Conservation (phyloP, 306 rosid species). For the Boehmeria nivea region DNA sequence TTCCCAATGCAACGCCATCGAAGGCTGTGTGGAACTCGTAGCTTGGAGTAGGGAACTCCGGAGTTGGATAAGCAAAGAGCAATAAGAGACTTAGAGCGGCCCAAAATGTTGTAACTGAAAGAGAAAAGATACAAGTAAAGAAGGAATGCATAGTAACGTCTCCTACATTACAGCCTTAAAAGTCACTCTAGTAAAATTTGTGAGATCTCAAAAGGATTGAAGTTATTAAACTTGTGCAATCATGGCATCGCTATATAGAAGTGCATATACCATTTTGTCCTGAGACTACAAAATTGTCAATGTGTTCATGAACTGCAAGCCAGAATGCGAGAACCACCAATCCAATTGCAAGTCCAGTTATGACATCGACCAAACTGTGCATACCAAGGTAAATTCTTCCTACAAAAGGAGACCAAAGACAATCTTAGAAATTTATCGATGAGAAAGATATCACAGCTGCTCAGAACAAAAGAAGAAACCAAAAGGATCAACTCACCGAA, state of each 20-base stretch:
- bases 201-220: neutral
- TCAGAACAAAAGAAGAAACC: neutral
- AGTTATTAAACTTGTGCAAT: slow-evolving; percentile 4
- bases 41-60: slow-evolving; percentile 93
- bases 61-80: slow-evolving; percentile 98
- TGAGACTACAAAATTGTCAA: slow-evolving; percentile 63
- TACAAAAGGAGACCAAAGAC: slow-evolving; percentile 29
- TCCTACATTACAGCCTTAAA: slow-evolving; percentile 5
- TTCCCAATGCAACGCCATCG: slow-evolving; percentile 89
- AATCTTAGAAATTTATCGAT: slow-evolving; percentile 11
- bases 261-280: slow-evolving; percentile 74
- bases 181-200: neutral
- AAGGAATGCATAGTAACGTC: slow-evolving; percentile 7
- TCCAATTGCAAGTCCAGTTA: slow-evolving; percentile 70
- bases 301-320: slow-evolving; percentile 52
- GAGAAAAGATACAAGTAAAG: slow-evolving; percentile 20
- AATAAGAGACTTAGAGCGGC: slow-evolving; percentile 68
- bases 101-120: slow-evolving; percentile 81
- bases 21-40: slow-evolving; percentile 92
- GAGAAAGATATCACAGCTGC: slow-evolving; percentile 17
- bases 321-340: slow-evolving; percentile 65
- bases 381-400: slow-evolving; percentile 97
- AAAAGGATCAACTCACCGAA: slow-evolving; percentile 51
- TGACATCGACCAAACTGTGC: slow-evolving; percentile 83
- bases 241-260: slow-evolving; percentile 2